Percentiles rank a stretch among this genome's conserved stretches.
These are phyloP conservation scores for Xanthoconium separans DNA, from an alignment of 1,284 basidiomycete species.

Conservation along the genomic window DNA sequence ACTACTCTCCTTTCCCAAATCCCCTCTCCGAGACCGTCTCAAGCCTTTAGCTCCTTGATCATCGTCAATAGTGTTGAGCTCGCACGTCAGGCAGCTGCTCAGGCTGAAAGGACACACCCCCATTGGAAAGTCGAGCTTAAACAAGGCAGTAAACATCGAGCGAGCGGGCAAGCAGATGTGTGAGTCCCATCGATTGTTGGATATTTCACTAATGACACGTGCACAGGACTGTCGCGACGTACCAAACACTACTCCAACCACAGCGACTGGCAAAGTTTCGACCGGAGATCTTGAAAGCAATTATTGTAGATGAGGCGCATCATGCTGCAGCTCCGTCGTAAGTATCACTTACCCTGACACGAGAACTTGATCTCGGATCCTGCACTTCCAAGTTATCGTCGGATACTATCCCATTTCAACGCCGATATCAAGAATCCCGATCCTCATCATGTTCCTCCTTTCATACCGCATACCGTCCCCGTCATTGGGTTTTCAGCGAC, in stretches of 20 bases:
- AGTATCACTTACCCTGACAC: slow-evolving; percentile 25
- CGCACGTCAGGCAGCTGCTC: slow-evolving; percentile 82
- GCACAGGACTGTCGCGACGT: slow-evolving; percentile 85
- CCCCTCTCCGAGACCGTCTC: slow-evolving; percentile 38
- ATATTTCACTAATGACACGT: background rate
- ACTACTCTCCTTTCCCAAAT: slow-evolving; percentile 73
- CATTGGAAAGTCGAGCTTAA: slow-evolving; percentile 87
- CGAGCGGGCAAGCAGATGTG: slow-evolving; percentile 85
- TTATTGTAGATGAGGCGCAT: slow-evolving; percentile 94
- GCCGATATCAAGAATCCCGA: slow-evolving; percentile 57
- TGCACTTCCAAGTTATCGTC: slow-evolving; percentile 59
- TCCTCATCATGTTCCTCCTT: slow-evolving; percentile 34
- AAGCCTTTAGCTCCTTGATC: slow-evolving; percentile 66
- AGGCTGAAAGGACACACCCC: slow-evolving; percentile 69
- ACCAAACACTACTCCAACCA: slow-evolving; percentile 78
- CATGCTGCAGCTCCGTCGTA: slow-evolving; percentile 91
- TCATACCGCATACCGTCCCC: slow-evolving; percentile 59
- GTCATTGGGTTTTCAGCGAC: slow-evolving; percentile 96
- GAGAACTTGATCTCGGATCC: background rate
- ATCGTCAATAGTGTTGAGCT: slow-evolving; percentile 89
- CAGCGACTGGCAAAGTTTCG: slow-evolving; percentile 80
- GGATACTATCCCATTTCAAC: slow-evolving; percentile 77
- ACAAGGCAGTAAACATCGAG: slow-evolving; percentile 76
- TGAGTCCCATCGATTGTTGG: slow-evolving; percentile 38
- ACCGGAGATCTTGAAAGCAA: slow-evolving; percentile 68